Conservation (phyloP, 257 asterid species). For the Solanum tarijense region DNA sequence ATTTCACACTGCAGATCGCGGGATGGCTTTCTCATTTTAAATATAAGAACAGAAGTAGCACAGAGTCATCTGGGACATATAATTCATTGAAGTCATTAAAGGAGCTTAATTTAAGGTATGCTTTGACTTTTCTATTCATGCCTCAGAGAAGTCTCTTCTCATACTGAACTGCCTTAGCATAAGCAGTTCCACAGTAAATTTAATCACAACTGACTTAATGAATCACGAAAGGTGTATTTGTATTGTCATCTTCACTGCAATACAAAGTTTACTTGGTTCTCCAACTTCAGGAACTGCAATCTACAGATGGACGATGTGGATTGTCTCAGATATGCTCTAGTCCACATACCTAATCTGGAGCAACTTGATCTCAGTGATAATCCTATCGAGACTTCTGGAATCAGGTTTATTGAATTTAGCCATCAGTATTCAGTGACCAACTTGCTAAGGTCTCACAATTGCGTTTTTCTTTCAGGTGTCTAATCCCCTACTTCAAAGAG, state of each 20-base stretch:
- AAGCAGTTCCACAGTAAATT: background rate
- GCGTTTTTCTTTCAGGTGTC: conserved; percentile 36
- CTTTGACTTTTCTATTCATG: background rate
- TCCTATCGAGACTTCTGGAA: conserved; percentile 60
- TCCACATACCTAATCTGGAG: conserved; percentile 70
- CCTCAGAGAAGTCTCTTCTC: background rate
- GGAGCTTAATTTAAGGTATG: conserved; percentile 81
- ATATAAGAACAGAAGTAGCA: conserved; percentile 30
- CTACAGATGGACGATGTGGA: conserved; percentile 48
- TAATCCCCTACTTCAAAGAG: conserved; percentile 50
- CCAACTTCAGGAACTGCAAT: conserved; percentile 50
- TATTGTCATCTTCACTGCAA: background rate
- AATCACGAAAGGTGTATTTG: background rate
- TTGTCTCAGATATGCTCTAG: conserved; percentile 52
- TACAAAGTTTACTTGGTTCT: background rate
- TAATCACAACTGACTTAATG: background rate
- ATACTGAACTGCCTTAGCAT: background rate
- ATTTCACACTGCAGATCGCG: conserved; percentile 43
- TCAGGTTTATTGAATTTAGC: conserved; percentile 32
- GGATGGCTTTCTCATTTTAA: conserved; percentile 68
- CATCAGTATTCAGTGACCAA: background rate
- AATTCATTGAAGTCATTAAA: conserved; percentile 52
- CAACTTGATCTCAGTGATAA: conserved; percentile 85
- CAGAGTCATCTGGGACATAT: conserved; percentile 25
- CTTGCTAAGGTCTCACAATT: background rate